phyloP scores from a whole-genome alignment of 768 basidiomycete species.

The Hypsizygus marmoreus region DNA sequence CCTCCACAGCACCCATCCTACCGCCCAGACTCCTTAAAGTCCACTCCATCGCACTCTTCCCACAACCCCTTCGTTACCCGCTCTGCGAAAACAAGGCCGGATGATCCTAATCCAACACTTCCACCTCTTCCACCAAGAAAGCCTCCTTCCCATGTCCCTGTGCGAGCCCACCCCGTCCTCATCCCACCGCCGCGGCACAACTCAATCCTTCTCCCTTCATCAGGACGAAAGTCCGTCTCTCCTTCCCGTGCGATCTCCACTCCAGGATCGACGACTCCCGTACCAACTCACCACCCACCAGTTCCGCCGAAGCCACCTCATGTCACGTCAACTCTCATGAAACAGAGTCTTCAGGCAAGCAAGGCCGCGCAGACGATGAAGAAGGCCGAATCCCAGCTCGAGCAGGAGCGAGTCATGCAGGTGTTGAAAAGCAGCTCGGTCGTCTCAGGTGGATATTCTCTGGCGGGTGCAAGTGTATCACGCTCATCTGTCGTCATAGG shows the following conservation, averaged over 20 bases:
- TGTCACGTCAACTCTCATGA: slow-evolving; percentile 65
- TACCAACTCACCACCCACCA: slow-evolving; percentile 18
- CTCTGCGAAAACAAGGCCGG: slow-evolving; percentile 17
- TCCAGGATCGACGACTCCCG: slow-evolving; percentile 12
- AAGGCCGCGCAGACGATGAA: slow-evolving; percentile 73
- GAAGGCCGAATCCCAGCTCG: slow-evolving; percentile 65
- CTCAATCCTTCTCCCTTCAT: slow-evolving; percentile 19
- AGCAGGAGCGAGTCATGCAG: slow-evolving; percentile 69
- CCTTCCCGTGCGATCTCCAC: slow-evolving; percentile 14
- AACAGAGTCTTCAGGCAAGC: slow-evolving; percentile 72
- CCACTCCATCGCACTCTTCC: slow-evolving; percentile 20
- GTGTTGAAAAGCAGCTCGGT: slow-evolving; percentile 66
- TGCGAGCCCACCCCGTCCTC: slow-evolving; percentile 18
- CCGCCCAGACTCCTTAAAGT: slow-evolving; percentile 5
- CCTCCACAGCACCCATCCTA: slow-evolving; percentile 20
- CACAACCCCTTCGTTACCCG: slow-evolving; percentile 44
- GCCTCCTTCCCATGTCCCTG: slow-evolving; percentile 26
- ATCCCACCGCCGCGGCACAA: slow-evolving; percentile 42
- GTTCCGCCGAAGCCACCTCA: slow-evolving; percentile 47
- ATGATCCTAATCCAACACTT: slow-evolving; percentile 20
- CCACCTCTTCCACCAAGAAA: slow-evolving; percentile 60
- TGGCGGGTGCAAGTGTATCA: slow-evolving; percentile 30
- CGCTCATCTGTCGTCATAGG: slow-evolving; percentile 38
- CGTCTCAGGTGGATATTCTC: slow-evolving; percentile 32
- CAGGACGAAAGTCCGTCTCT: slow-evolving; percentile 20